Evolutionary conservation across 1,284 basidiomycete genomes (phyloP).

Genomic region (Ustilago sp.): DNA sequence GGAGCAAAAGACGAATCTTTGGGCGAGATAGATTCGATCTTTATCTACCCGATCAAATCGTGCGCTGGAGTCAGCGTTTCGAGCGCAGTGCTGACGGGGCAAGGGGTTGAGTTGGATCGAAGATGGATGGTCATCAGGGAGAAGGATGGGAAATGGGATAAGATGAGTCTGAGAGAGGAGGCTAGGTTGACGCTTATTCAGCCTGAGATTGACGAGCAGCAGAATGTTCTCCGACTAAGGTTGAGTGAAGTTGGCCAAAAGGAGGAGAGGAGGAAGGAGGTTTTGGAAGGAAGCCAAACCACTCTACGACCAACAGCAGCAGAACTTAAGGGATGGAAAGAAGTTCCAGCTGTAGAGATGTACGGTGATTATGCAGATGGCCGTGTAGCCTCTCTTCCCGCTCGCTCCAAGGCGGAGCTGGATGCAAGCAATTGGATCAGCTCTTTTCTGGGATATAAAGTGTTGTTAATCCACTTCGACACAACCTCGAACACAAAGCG

Average conservation of each 20-base stretch:
- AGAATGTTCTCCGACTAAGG: slow-evolving; percentile 22
- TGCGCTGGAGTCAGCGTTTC: slow-evolving; percentile 43
- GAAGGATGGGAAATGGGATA: slow-evolving; percentile 20
- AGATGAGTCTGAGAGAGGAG: slow-evolving; percentile 50
- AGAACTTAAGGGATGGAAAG: slow-evolving; percentile 24
- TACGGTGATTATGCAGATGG: slow-evolving; percentile 58
- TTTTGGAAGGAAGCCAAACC: slow-evolving; percentile 27
- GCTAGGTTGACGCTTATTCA: slow-evolving; percentile 47
- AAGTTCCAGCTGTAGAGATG: slow-evolving; percentile 39
- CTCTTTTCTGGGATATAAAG: slow-evolving; percentile 55
- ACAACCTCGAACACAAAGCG: slow-evolving; percentile 21
- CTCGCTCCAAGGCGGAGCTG: background rate
- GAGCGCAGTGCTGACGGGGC: slow-evolving; percentile 19
- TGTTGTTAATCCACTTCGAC: slow-evolving; percentile 57
- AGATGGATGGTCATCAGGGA: slow-evolving; percentile 55
- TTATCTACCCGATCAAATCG: slow-evolving; percentile 60
- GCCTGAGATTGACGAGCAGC: slow-evolving; percentile 27
- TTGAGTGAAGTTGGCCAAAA: slow-evolving; percentile 21
- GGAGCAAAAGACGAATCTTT: slow-evolving; percentile 52
- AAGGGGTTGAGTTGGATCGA: slow-evolving; percentile 58
- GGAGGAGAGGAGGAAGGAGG: background rate
- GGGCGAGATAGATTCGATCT: slow-evolving; percentile 46
- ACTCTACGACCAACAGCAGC: slow-evolving; percentile 18
- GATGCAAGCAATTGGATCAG: slow-evolving; percentile 54
- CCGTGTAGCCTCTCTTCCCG: slow-evolving; percentile 23